Conservation (phyloP, 2,329 filamentous ascomycete species). For the Scytalidium sp. region DNA sequence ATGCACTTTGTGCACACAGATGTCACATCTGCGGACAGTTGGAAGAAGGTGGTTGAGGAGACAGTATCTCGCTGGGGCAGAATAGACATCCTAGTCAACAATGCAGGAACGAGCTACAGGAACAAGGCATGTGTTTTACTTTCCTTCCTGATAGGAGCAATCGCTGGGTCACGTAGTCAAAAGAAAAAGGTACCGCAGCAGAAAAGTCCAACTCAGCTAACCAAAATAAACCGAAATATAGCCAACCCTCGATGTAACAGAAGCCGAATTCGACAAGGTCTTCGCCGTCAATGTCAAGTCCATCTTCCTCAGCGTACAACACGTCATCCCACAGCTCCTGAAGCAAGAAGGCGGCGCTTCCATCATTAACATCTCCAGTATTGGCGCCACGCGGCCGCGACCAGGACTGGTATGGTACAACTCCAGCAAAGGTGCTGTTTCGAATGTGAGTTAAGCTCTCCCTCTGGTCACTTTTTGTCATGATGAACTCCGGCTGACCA, state of each 20-base stretch:
- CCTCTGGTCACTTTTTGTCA: too few species aligned
- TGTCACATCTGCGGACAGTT: constrained; percentile 50
- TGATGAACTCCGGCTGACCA: too few species aligned
- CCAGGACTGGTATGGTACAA: constrained; percentile 69
- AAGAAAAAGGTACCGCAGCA: neutral
- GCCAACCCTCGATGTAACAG: constrained; percentile 60
- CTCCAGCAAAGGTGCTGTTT: constrained; percentile 63
- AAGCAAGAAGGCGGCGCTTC: constrained; percentile 52
- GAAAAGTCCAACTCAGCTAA: neutral
- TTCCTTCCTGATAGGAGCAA: neutral
- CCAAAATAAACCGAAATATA: constrained; percentile 6
- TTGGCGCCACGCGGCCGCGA: constrained; percentile 58
- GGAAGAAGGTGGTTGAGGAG: constrained; percentile 46
- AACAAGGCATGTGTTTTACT: constrained; percentile 43
- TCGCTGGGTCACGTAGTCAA: neutral
- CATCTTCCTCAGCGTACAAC: constrained; percentile 57
- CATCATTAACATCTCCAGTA: constrained; percentile 66
- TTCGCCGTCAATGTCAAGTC: constrained; percentile 69
- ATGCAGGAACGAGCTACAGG: constrained; percentile 55
- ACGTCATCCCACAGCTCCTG: constrained; percentile 59
- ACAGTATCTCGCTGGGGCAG: constrained; percentile 44
- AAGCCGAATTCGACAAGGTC: constrained; percentile 63
- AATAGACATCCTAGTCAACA: constrained; percentile 61
- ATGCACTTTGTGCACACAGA: constrained; percentile 41
- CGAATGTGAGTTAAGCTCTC: constrained; percentile 54